Percentiles rank a stretch among this genome's conserved stretches.
phyloP scores from a whole-genome alignment of 495 filamentous ascomycete genomes.

The Penicillium coprophilum region DNA sequence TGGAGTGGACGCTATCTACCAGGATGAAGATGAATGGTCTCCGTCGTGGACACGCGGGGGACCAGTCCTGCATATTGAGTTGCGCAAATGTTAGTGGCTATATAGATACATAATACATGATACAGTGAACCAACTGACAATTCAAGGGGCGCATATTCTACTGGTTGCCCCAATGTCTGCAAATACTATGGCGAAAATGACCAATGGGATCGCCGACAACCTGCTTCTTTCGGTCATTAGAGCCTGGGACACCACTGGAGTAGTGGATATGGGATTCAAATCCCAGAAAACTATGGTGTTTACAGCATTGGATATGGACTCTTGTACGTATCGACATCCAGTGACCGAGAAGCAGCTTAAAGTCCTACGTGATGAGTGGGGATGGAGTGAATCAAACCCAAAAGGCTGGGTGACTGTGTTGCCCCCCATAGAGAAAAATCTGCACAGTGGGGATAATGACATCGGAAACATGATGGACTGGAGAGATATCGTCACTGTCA shows the following conservation, averaged over 20 bases:
- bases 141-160: constrained; percentile 70
- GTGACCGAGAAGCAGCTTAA: constrained; percentile 68
- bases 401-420: constrained; percentile 77
- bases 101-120: background rate
- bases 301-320: constrained; percentile 72
- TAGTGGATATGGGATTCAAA: constrained; percentile 47
- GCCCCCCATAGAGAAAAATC: constrained; percentile 63
- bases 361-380: constrained; percentile 75
- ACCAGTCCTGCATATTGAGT: constrained; percentile 80
- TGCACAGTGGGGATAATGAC: constrained; percentile 82
- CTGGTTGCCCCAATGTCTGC: constrained; percentile 77
- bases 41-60: constrained; percentile 62
- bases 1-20: constrained; percentile 71
- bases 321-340: constrained; percentile 87
- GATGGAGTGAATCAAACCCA: constrained; percentile 37
- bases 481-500: constrained; percentile 63
- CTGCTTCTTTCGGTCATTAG: constrained; percentile 71
- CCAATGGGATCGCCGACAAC: constrained; percentile 63
- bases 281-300: constrained; percentile 32
- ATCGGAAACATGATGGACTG: constrained; percentile 77
- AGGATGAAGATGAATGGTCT: constrained; percentile 78
- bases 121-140: background rate
- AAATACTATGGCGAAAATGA: constrained; percentile 79
- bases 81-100: constrained; percentile 46
- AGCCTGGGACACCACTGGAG: constrained; percentile 79